phyloP scores from a whole-genome alignment of 306 rosid genomes.

The Prunus mume region DNA sequence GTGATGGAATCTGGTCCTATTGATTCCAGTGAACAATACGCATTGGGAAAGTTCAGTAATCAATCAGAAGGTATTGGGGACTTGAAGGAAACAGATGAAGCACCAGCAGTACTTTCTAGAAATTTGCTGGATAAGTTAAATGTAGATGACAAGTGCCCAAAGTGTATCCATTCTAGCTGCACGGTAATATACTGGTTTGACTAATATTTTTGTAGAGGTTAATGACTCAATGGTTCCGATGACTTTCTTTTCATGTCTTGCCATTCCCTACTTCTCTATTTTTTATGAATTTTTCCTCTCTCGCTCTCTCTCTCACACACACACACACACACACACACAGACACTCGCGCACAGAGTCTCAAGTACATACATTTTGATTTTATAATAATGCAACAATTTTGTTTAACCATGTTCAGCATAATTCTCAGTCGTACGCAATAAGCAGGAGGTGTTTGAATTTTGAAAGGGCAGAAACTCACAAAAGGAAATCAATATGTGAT shows the following conservation, averaged over 20 bases:
- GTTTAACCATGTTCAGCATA: constrained; percentile 14
- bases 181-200: constrained; percentile 17
- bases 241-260: too few relatives aligned
- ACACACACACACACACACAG: too few relatives aligned
- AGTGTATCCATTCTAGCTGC: constrained; percentile 14
- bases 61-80: constrained; percentile 11
- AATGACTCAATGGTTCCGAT: too few relatives aligned
- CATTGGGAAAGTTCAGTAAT: neutral
- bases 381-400: neutral
- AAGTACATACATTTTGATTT: neutral
- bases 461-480: too few relatives aligned
- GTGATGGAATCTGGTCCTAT: neutral
- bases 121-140: constrained; percentile 13
- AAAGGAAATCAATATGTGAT: neutral
- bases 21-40: constrained; percentile 11
- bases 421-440: neutral
- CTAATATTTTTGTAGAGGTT: neutral
- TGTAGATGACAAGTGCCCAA: constrained; percentile 17
- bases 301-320: too few relatives aligned
- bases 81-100: constrained; percentile 11
- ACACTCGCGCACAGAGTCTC: too few relatives aligned
- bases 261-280: too few relatives aligned
- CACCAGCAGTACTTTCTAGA: constrained; percentile 2
- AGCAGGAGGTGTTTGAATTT: too few relatives aligned
- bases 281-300: too few relatives aligned